A percentile compares a stretch with the other conserved stretches of the same genome.
Evolutionary conservation across 208 protist species (phyloP).

Genomic region (Trypanosoma scelopori): DNA sequence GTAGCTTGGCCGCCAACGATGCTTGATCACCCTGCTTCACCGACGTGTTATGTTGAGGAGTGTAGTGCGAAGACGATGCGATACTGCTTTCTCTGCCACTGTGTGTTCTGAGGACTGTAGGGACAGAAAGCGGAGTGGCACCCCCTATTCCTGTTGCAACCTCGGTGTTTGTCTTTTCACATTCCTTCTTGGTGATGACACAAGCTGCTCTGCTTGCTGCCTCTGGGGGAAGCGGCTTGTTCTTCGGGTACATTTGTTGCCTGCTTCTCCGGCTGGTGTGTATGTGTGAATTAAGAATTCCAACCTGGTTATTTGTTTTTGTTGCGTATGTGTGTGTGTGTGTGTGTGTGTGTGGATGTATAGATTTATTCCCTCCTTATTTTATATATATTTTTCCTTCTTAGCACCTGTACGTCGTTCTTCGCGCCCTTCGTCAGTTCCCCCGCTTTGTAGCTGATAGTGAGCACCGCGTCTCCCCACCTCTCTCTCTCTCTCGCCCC

Average conservation of each 20-base stretch:
- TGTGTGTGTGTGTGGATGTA: background rate
- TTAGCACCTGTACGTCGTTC: background rate
- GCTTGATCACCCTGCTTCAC: background rate
- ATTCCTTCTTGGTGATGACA: background rate
- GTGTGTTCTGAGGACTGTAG: background rate
- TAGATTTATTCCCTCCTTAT: conserved; percentile 7
- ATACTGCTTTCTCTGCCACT: background rate
- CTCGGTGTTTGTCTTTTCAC: background rate
- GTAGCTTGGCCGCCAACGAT: background rate
- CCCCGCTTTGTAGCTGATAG: too few species aligned
- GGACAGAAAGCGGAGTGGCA: background rate
- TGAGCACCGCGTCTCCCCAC: too few species aligned
- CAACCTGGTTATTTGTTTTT: too few species aligned
- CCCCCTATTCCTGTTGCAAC: background rate
- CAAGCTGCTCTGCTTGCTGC: conserved; percentile 12
- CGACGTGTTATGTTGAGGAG: background rate
- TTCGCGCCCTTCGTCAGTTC: too few species aligned
- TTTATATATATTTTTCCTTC: conserved; percentile 8
- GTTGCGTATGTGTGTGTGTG: conserved; percentile 5
- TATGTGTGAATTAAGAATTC: too few species aligned
- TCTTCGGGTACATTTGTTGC: conserved; percentile 25
- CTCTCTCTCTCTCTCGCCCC: too few species aligned
- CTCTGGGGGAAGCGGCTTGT: conserved; percentile 28
- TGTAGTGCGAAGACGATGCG: background rate
- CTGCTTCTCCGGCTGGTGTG: background rate